phyloP scores from a whole-genome alignment of 208 protist species.

The Blechomonas ayalai region DNA sequence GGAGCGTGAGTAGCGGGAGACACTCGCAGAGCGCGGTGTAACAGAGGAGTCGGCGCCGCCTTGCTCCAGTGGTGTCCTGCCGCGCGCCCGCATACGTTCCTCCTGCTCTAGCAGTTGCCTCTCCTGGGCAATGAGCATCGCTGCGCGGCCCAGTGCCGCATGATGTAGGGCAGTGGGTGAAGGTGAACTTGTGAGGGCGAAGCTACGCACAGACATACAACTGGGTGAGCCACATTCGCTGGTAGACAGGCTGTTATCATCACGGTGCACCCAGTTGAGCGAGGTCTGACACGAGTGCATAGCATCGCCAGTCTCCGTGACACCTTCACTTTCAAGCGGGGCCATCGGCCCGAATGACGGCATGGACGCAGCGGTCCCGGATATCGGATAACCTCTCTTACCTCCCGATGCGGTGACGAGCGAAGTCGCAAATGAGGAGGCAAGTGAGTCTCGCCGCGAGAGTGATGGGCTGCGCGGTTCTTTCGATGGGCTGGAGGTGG shows the following conservation, averaged over 20 bases:
- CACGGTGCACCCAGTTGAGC: background rate
- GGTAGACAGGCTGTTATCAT: background rate
- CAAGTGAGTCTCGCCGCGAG: conserved; percentile 32
- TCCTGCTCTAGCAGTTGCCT: conserved; percentile 1
- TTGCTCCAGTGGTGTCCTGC: no score
- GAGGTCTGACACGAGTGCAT: conserved; percentile 1
- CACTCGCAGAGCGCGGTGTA: no score
- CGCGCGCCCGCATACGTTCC: no score
- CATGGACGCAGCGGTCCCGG: no score
- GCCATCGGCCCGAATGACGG: no score
- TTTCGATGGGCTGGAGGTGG: conserved; percentile 19
- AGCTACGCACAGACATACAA: background rate
- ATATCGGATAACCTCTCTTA: no score
- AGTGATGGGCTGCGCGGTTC: conserved; percentile 24
- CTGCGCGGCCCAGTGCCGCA: conserved; percentile 1
- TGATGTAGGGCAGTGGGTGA: background rate
- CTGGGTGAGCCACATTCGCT: background rate
- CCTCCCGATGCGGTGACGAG: background rate
- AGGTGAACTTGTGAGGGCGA: background rate
- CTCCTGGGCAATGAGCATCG: no score
- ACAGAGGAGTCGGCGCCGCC: no score
- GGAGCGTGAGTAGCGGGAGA: no score
- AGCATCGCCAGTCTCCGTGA: no score
- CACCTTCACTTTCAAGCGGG: no score
- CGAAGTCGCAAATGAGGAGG: conserved; percentile 7